Base-by-base conservation (phyloP, 2,329 filamentous ascomycete genomes). In the Pseudogymnoascus sp. region DNA sequence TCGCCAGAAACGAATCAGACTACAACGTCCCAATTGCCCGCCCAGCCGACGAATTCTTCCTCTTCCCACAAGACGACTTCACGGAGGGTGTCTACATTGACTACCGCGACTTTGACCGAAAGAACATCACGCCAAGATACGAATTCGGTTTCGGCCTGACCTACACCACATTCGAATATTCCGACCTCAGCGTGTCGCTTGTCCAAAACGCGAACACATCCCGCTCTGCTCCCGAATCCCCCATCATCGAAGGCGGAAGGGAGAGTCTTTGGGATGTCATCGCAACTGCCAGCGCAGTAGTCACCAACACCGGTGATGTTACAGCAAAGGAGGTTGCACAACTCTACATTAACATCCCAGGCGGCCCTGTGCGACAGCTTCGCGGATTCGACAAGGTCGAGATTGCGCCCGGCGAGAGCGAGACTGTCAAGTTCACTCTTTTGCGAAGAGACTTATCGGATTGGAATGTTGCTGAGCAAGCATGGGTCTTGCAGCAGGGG, bases 391-490 rank as follows among this genome's bases (percentile, higher is more conserved):
- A 96, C 65, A 85, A 91, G 51, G 76, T 96, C 65, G 81, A 80
- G 60, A 86, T 97, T 67, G 79, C 83, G 3, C 83, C 90, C 0
- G 91, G 90, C 16, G 75, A 85, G 75, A 85, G 81, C 61, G 80
- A 79, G 2, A 84, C 81, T 2, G 96, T 95, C 79, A 80, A 75
- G 0, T 86, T 85, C 0, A 82, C 86, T 14, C 77, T 97, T 63
- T 92, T 87, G 5, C 83, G 93, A 43, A 86, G 91, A 64, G 93
- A 97, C 72, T 70, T 97, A 63, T 92, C 88, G 73, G 95, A 92
- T 78, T 97, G 93, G 93, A 90, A 96, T 69, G 79, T 84, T 0
- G 80, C 73, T 1, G 74, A 78, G 14, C 93, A 97, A 80, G 88
- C 97, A 79, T 98, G 93, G 93, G 83, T 92, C 51, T 71, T 75